Evolutionary conservation across 768 basidiomycete species (phyloP), one percentile per base, ranked within the genome.

Genomic region (Pleurotus ostreatus): DNA sequence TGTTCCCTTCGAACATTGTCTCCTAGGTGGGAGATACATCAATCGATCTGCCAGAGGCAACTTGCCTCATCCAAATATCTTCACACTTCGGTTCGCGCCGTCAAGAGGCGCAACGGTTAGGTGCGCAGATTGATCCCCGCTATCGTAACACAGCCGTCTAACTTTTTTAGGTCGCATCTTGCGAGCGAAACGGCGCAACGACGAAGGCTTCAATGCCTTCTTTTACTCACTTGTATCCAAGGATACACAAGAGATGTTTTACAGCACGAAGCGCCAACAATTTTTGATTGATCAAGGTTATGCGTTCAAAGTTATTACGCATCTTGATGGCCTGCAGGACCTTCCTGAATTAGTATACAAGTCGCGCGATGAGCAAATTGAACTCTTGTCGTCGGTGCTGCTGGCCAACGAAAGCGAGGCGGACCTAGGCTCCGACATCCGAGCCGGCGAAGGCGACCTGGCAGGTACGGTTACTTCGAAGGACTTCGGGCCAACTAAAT

Each of bases 211-310:
- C 76, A 99, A 99, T 61, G 97, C 97, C 20, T 99, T 98, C 75
- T 99, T 99, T 74, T 99, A 99, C 70, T 98, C 97, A 30, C 84
- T 99, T 5, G 97, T 99, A 34, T 98, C 95, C 22, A 97, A 97
- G 71, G 96, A 98, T 73, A 99, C 96, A 3, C 94, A 97, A 66
- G 97, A 98, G 73, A 98, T 98, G 94, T 99, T 88, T 72, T 99
- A 98, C 79, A 95, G 92, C 68, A 96, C 97, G 2, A 99, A 99
- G 73, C 86, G 97, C 13, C 97, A 98, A 66, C 94, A 98, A 66
- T 99, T 99, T 74, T 76, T 99, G 62, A 96, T 99, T 65, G 97
- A 99, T 68, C 95, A 98, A 72, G 96, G 97, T 2, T 99, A 99
- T 72, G 91, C 96, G 5, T 99, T 99, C 84, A 98, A 98, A 72